Conservation (phyloP, 305 asterid species). For the Rubia balearica region DNA sequence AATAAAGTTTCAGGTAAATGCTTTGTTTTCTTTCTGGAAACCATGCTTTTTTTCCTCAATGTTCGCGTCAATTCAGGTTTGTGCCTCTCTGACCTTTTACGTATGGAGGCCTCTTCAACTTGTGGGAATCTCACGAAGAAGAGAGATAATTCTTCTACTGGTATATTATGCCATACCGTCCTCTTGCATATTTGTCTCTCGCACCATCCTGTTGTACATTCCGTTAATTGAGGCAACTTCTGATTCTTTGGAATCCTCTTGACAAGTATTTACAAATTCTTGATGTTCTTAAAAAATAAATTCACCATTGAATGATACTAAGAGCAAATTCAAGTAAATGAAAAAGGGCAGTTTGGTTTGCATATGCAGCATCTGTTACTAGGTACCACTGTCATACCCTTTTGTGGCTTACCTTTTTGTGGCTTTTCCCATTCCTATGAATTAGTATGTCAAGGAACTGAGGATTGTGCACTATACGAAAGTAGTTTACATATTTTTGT, state of each 20-base stretch:
- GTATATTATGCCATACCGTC: slow-evolving; percentile 18
- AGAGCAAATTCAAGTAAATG: not conserved
- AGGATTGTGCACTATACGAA: not conserved
- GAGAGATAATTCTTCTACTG: slow-evolving; percentile 18
- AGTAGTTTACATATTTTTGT: not conserved
- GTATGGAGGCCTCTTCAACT: slow-evolving; percentile 34
- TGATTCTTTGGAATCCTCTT: not conserved
- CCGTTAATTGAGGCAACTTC: no score
- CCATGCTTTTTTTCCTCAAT: not conserved
- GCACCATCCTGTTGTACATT: no score
- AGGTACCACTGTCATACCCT: not conserved
- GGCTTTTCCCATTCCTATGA: not conserved
- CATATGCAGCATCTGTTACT: not conserved
- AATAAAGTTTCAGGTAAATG: slow-evolving; percentile 15
- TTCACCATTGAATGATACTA: not conserved
- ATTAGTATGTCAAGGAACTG: not conserved
- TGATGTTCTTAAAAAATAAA: not conserved
- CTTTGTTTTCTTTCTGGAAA: not conserved
- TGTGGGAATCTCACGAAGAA: slow-evolving; percentile 26
- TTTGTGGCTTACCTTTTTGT: not conserved
- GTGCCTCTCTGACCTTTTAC: slow-evolving; percentile 44
- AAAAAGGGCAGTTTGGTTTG: not conserved
- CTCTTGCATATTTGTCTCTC: not conserved
- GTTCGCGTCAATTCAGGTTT: slow-evolving; percentile 28
- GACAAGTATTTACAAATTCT: not conserved